Base-by-base conservation (phyloP, 352 stramenopile genomes). In the Phytophthora kernoviae region DNA sequence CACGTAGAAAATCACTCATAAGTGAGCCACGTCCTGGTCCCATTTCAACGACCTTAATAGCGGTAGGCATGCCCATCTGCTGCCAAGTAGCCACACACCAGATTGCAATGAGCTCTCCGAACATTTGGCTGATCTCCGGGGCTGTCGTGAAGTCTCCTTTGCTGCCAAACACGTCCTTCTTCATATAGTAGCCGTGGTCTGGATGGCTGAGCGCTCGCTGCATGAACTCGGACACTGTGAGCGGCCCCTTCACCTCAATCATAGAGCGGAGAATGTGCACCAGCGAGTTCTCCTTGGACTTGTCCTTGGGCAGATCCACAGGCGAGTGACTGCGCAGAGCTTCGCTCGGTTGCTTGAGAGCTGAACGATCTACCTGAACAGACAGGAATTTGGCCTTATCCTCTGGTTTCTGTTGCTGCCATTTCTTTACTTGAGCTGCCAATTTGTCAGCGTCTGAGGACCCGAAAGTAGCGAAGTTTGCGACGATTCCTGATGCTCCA, bases 191-290 rank as follows among this genome's bases (percentile, higher is more conserved):
- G 32, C 96, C 96, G 73, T 97, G 84, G 46, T 89, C 50, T 12
- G 91, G 92, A 77, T 98, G 92, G 42, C 89, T 91, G 62, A 98
- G 78, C 27, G 84, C 84, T 12, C 86, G 81, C 32, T 86, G 77
- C 94, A 99, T 98, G 71, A 96, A 98, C 68, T 99, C 96, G 39
- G 92, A 80, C n/a, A 98, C 85, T 0, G 91, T 98, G 40, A 99
- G 91, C 32, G 96, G 93, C 1, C 90, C 86, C 18, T 94, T 89
- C 12, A 98, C 90, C 57, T 95, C 86, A 67, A 99, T 98, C 68
- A 96, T 94, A 34, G 84, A 86, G 44, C 91, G 82, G 24, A 98
- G 73, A 27, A 92, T 39, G 26, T 90, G 80, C 36, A 90, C 81
- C 14, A 95, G 68, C 17, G 77, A 55, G n/a, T 87, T 95, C 51